Base-by-base conservation (phyloP, 176 grass and related monocot species). In the Zoysia japonica region DNA sequence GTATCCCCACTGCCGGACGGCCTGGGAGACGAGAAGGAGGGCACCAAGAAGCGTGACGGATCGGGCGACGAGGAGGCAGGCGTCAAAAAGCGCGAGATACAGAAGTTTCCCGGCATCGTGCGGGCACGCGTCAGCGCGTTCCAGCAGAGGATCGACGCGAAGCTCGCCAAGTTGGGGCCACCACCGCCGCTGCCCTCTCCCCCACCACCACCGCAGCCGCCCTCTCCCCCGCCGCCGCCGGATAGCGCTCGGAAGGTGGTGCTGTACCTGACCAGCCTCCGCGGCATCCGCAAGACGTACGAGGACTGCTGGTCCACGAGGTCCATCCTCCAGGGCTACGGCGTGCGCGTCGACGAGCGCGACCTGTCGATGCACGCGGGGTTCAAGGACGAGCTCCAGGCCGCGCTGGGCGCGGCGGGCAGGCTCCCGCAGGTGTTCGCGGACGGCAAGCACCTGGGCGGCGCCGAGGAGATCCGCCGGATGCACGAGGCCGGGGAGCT, bases 401-500 rank as follows among this genome's bases (percentile, higher is more conserved):
- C 75, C 15, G 61, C 82, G 41, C 78, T 97, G 15, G 87, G 87
- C 39, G 51, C 67, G 3, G 78, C 76, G 11, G 77, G 77, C 28
- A 87, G 70, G 59, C 81, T 97, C 35, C 94, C 94, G 12, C 92
- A 93, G 61, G 85, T 85, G 40, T 97, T 97, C 52, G 83, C 83
- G 1, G 89, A 94, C 66, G 94, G 87, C 17, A 56, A 19, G 59
- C 83, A 97, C 76, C 63, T 97, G 9, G 94, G 94, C 72, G 70
- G 89, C 12, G 91, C 87, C 2, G 91, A 97, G 63, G 94, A 94
- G 54, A 61, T 97, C 57, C 83, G 76, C 2, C 79, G 78, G 12
- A 73, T 97, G 91, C 94, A 97, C 72, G 94, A 97, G 82, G 73
- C 50, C 19, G 94, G 94, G 2, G 89, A 94, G 64, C 79, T 97